Percentiles rank a stretch among this genome's conserved stretches.
These are phyloP conservation scores for Acorus gramineus DNA, from an alignment of 106 monocot species.

Conservation along the genomic window DNA sequence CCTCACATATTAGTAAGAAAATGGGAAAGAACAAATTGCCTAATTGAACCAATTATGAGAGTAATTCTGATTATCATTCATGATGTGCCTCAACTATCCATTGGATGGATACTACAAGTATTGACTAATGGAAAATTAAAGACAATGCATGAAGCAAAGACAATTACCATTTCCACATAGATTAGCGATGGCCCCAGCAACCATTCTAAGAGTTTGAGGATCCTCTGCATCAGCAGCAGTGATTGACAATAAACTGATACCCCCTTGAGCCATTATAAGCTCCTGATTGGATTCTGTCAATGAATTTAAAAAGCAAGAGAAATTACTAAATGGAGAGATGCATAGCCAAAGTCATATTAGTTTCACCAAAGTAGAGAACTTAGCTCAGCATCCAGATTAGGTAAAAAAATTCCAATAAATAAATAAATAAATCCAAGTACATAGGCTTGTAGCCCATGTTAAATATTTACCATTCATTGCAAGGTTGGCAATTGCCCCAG, in stretches of 20 bases:
- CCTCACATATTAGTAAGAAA: no score
- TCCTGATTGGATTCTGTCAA: conserved; percentile 61
- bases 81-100: no score
- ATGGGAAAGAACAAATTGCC: no score
- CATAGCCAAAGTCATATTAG: neutral
- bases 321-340: neutral
- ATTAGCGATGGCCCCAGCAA: conserved; percentile 83
- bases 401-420: neutral
- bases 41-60: no score
- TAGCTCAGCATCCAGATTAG: neutral
- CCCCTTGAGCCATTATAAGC: conserved; percentile 60
- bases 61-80: no score
- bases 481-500: conserved; percentile 98
- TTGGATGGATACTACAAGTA: no score
- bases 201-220: conserved; percentile 77
- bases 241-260: conserved; percentile 54
- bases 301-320: neutral
- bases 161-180: conserved; percentile 78
- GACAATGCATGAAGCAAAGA: no score
- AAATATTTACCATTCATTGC: conserved; percentile 82
- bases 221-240: conserved; percentile 41
- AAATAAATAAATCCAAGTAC: neutral
- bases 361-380: neutral
- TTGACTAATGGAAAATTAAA: no score
- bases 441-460: neutral